These are phyloP conservation scores for Porodaedalea pini DNA, from an alignment of 1,284 basidiomycete species.

Conservation along the genomic window DNA sequence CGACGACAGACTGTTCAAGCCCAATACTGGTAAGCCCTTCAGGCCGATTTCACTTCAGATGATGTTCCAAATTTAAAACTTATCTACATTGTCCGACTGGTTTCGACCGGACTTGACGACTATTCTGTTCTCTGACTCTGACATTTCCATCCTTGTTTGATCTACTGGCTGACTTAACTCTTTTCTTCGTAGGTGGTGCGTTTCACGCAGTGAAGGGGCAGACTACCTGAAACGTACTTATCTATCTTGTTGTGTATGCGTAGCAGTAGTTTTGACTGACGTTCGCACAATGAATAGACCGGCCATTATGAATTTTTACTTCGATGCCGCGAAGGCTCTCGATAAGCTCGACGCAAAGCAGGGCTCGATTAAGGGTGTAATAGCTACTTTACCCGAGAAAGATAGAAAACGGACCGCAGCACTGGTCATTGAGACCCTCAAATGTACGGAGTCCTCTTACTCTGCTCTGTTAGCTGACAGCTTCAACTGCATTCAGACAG, in stretches of 20 bases:
- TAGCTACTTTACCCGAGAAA: constrained; percentile 69
- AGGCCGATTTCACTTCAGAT: constrained; percentile 33
- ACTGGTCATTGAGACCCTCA: constrained; percentile 86
- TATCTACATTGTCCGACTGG: constrained; percentile 87
- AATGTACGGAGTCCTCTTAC: constrained; percentile 59
- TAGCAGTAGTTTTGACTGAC: constrained; percentile 8
- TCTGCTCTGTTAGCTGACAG: constrained; percentile 2
- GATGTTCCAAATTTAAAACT: constrained; percentile 47
- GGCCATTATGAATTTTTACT: constrained; percentile 85
- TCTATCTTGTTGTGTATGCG: neutral
- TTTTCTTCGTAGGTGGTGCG: neutral
- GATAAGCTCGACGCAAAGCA: constrained; percentile 83
- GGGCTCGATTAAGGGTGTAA: constrained; percentile 80
- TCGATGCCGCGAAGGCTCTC: constrained; percentile 77
- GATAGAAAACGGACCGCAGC: constrained; percentile 75
- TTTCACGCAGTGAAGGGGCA: neutral
- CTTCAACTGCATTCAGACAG: constrained; percentile 34
- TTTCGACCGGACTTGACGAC: constrained; percentile 41
- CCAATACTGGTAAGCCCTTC: constrained; percentile 8
- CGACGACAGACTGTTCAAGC: neutral
- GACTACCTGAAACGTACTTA: neutral
- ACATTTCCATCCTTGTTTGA: neutral
- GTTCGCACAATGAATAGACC: neutral
- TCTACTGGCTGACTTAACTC: constrained; percentile 2
- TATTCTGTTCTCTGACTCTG: constrained; percentile 33